These are phyloP conservation scores for Paecilomyces fulvus DNA, from an alignment of 2,329 filamentous ascomycete species.

Conservation along the genomic window DNA sequence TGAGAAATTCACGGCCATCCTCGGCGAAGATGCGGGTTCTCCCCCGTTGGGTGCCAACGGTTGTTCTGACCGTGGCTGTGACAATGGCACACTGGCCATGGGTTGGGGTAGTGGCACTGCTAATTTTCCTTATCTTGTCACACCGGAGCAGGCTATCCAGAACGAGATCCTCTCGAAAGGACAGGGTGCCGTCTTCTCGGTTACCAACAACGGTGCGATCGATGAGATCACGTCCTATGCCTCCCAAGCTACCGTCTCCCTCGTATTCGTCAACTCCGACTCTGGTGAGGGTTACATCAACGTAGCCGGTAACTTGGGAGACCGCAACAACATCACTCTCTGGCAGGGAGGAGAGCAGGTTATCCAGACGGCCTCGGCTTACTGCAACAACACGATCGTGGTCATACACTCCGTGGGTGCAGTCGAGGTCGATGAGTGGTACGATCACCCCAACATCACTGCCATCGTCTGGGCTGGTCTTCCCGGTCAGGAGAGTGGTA, in stretches of 20 bases:
- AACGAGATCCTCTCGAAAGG: conserved; percentile 56
- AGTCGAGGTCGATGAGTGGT: conserved; percentile 61
- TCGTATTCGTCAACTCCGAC: conserved; percentile 86
- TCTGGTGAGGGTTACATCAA: conserved; percentile 80
- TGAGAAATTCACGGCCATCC: conserved; percentile 65
- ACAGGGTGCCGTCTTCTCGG: conserved; percentile 54
- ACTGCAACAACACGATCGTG: conserved; percentile 83
- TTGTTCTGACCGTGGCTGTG: conserved; percentile 60
- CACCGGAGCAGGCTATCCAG: conserved; percentile 56
- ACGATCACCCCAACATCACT: conserved; percentile 57
- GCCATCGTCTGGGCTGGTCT: conserved; percentile 69
- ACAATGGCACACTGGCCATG: conserved; percentile 54
- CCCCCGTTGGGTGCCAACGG: conserved; percentile 70
- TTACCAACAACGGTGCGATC: conserved; percentile 51
- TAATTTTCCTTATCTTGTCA: conserved; percentile 56
- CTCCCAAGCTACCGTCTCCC: conserved; percentile 45
- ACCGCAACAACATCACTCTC: conserved; percentile 85
- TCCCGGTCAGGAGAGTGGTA: conserved; percentile 67
- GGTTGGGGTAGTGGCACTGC: conserved; percentile 54
- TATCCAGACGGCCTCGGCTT: conserved; percentile 67
- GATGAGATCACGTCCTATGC: conserved; percentile 44
- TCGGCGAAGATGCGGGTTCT: conserved; percentile 75
- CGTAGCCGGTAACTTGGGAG: conserved; percentile 75
- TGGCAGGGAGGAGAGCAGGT: conserved; percentile 77
- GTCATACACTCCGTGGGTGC: conserved; percentile 80